A percentile compares a stretch with the other conserved stretches of the same genome.
Conservation (phyloP, 306 rosid species). For the Hippophae tibetana region DNA sequence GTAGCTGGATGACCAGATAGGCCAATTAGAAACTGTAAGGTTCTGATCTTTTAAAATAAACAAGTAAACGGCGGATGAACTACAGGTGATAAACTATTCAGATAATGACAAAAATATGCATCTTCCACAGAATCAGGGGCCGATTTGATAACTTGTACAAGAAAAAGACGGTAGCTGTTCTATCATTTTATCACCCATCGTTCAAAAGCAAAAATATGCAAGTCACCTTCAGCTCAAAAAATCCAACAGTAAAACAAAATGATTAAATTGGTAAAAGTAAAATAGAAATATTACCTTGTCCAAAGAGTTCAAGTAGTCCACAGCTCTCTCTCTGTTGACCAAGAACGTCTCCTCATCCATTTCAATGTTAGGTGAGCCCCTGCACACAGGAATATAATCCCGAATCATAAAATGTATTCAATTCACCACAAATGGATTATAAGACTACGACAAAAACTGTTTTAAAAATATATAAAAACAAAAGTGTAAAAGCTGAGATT, state of each 20-base stretch:
- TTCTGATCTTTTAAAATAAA: too few species aligned
- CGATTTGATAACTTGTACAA: background rate
- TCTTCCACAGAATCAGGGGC: constrained; percentile 6
- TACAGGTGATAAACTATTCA: background rate
- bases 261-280: too few species aligned
- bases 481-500: too few species aligned
- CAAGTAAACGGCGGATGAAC: background rate
- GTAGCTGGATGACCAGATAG: too few species aligned
- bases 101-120: constrained; percentile 1
- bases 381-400: constrained; percentile 2
- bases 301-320: constrained; percentile 79
- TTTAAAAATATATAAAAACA: too few species aligned
- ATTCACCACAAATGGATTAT: background rate
- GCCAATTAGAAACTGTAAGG: too few species aligned
- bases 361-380: constrained; percentile 94
- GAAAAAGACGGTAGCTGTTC: constrained; percentile 11
- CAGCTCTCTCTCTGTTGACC: constrained; percentile 86
- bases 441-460: too few species aligned
- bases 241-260: too few species aligned
- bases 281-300: constrained; percentile 44
- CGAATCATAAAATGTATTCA: background rate
- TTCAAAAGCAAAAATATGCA: background rate
- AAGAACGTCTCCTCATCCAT: constrained; percentile 75
- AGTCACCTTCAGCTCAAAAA: background rate
- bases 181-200: background rate